Percentiles rank a stretch among this genome's conserved stretches.
Conservation (phyloP, 2,329 filamentous ascomycete genomes). For the Scedosporium dehoogii region DNA sequence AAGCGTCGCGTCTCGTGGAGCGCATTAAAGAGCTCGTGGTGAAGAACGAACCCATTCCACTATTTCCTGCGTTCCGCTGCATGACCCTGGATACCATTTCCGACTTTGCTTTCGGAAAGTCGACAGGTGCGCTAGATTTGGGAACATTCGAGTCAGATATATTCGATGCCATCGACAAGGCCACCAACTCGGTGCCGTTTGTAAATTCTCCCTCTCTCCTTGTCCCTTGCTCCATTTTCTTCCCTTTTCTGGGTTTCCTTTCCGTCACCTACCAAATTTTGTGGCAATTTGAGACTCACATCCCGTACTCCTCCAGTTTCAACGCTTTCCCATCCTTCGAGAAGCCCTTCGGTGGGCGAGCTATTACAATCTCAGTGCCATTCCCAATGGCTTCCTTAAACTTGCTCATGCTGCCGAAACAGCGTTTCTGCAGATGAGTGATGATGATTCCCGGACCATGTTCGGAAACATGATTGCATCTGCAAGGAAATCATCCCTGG, state of each 20-base stretch:
- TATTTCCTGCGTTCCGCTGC: not conserved
- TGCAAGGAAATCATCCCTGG: not conserved
- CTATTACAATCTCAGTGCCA: not conserved
- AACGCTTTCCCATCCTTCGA: not conserved
- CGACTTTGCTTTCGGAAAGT: not conserved
- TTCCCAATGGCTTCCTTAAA: not conserved
- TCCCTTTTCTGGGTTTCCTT: too few species aligned
- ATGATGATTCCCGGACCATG: not conserved
- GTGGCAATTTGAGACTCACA: too few species aligned
- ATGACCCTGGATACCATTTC: slow-evolving; percentile 1
- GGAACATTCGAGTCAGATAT: not conserved
- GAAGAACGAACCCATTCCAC: not conserved
- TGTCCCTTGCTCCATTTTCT: too few species aligned
- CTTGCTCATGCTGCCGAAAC: not conserved
- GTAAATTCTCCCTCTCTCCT: not conserved
- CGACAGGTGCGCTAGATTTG: not conserved
- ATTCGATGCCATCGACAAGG: not conserved
- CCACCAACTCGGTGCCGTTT: not conserved
- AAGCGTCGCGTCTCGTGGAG: slow-evolving; percentile 1
- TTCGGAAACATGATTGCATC: not conserved
- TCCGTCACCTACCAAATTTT: too few species aligned
- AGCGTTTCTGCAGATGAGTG: not conserved
- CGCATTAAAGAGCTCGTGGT: not conserved
- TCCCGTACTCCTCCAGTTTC: not conserved
- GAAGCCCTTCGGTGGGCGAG: not conserved